Evolutionary conservation across 2,329 filamentous ascomycete genomes (phyloP).

Genomic region (Pseudogymnoascus sp.): DNA sequence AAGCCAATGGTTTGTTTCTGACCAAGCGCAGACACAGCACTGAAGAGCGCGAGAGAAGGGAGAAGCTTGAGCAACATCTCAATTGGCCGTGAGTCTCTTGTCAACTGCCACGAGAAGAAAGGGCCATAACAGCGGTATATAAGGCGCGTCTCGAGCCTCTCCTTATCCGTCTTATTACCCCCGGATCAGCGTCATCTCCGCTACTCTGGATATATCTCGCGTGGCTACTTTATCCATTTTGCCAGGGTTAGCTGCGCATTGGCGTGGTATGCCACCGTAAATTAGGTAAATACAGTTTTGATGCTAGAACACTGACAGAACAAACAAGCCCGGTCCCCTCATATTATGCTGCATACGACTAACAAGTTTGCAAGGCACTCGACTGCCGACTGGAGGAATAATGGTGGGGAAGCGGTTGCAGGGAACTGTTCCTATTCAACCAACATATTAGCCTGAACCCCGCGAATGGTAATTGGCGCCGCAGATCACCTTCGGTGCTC

Average conservation of each 20-base stretch:
- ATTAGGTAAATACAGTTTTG: neutral
- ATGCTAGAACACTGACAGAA: constrained; percentile 1
- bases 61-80: constrained; percentile 11
- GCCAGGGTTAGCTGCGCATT: neutral
- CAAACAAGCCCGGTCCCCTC: neutral
- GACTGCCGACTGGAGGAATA: neutral
- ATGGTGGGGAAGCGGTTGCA: neutral
- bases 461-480: neutral
- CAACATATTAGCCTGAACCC: constrained; percentile 2
- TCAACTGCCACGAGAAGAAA: neutral
- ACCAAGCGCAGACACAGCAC: constrained; percentile 33
- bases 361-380: neutral
- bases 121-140: constrained; percentile 15
- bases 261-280: neutral
- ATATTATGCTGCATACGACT: neutral
- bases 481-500: neutral
- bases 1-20: constrained; percentile 43
- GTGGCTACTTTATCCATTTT: constrained; percentile 3
- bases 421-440: constrained; percentile 2
- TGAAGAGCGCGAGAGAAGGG: constrained; percentile 19
- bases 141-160: constrained; percentile 12
- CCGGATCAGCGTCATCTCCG: neutral
- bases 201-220: constrained; percentile 9
- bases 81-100: constrained; percentile 12
- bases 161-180: neutral